These are phyloP conservation scores for Arthrobotrys sphaeroides DNA, from an alignment of 2,329 filamentous ascomycete genomes.

Conservation along the genomic window DNA sequence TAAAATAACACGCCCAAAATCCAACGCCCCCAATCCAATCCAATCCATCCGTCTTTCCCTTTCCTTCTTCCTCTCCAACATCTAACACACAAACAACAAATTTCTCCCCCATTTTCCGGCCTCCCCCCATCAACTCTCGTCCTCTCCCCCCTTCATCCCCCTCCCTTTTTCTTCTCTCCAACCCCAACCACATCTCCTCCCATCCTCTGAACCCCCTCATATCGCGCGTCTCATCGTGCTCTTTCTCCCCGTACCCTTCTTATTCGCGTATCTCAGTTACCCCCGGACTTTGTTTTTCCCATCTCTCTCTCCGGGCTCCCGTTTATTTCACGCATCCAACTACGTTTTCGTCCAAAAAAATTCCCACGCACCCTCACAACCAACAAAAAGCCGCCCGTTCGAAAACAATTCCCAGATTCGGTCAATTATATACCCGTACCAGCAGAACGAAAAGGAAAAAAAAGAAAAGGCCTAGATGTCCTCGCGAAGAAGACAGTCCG, in stretches of 20 bases:
- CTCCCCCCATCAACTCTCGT: conserved; percentile 9
- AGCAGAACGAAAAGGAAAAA: not conserved
- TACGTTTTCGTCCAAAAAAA: conserved; percentile 10
- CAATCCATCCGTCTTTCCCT: conserved; percentile 6
- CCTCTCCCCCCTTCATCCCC: conserved; percentile 14
- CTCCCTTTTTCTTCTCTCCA: not conserved
- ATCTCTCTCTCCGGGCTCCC: conserved; percentile 17
- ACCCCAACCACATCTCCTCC: conserved; percentile 16
- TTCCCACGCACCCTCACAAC: conserved; percentile 1
- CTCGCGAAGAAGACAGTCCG: conserved; percentile 52
- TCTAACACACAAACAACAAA: conserved; percentile 54
- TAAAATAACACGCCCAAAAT: conserved; percentile 29
- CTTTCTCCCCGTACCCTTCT: conserved; percentile 23
- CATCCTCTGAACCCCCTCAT: not conserved
- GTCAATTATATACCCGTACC: not conserved
- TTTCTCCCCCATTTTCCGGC: conserved; percentile 38
- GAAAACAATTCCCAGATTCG: not conserved
- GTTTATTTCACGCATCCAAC: conserved; percentile 41
- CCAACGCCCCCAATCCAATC: no score
- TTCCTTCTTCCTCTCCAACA: conserved; percentile 19
- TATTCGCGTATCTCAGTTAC: conserved; percentile 47
- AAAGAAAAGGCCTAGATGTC: conserved; percentile 33
- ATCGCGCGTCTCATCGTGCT: conserved; percentile 23
- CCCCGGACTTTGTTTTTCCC: conserved; percentile 47
- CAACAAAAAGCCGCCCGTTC: not conserved